These are phyloP conservation scores for Conringia planisiliqua DNA, from an alignment of 345 rosid species.

Conservation along the genomic window DNA sequence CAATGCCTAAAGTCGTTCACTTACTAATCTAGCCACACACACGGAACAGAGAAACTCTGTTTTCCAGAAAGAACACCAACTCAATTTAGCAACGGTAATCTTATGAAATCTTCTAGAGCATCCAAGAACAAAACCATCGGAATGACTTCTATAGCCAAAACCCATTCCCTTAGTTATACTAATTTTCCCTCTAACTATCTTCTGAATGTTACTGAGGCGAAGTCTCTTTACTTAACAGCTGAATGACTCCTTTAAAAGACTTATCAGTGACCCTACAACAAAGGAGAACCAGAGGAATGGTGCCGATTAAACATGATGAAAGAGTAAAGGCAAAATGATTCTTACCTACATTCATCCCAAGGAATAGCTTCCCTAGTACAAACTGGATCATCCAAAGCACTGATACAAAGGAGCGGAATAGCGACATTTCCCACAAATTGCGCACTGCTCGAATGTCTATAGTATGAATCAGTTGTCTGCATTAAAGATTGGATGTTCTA, in stretches of 20 bases:
- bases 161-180: neutral
- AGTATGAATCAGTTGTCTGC: conserved; percentile 89
- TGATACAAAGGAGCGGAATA: conserved; percentile 79
- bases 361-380: conserved; percentile 94
- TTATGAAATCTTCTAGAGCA: neutral
- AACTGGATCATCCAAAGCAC: conserved; percentile 88
- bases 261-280: neutral
- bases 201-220: neutral
- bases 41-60: neutral
- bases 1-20: neutral
- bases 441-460: conserved; percentile 75
- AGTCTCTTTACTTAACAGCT: neutral
- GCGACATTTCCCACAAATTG: conserved; percentile 56
- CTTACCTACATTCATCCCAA: conserved; percentile 96
- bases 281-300: neutral
- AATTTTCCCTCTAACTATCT: neutral
- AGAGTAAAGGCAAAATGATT: neutral
- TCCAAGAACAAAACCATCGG: neutral
- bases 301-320: neutral
- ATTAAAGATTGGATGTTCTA: conserved; percentile 13
- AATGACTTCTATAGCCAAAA: neutral
- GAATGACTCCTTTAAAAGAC: neutral
- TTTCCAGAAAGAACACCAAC: neutral
- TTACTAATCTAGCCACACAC: neutral
- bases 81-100: neutral